Base-by-base conservation (phyloP, 176 grass and related monocot genomes). In the Canna indica region DNA sequence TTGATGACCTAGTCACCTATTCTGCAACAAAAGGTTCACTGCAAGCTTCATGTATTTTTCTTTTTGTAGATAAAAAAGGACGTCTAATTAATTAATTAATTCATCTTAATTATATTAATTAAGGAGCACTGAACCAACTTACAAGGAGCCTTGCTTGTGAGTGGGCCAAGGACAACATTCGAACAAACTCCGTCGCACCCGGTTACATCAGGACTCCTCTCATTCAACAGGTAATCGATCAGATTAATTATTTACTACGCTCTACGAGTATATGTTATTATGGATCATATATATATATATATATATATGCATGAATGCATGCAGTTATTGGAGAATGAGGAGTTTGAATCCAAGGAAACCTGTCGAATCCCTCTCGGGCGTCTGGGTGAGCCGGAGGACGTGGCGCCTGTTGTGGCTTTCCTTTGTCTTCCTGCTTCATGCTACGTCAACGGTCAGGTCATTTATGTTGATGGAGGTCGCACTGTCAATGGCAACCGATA, bases 361-460 rank as follows among this genome's bases (percentile, higher is more conserved):
- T 0, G 29, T 5, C 73, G 73, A 16, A 58, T 83, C 35, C 85
- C 85, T 10, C 56, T 87, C 67, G 62, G 68, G 14, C 85, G 80
- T 10, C 14, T 80, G 7, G 81, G 73, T 15, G 75, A 82, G 30
- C 68, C 80, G 14, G 62, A 74, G 61, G 73, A 87, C 61, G 85
- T 83, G 16, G 77, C 85, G 29, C 27, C 73, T 0, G 31, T 77
- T 9, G 69, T 80, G n/a, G 62, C 85, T 15, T 87, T 87, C 68
- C 80, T 83, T 27, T 87, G 80, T 73, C 72, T 74, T 73, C 85
- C 85, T 0, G 77, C 54, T 26, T 77, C 85, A 0, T 53, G 68
- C 45, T 87, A 83, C 54, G 83, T 87, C 36, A 87, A 68, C 0
- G 85, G 85, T 1, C 80, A 83, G 39, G 69, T 87, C 20, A 77